Evolutionary conservation across 768 basidiomycete genomes (phyloP), one percentile per base, ranked within the genome.

Genomic region (Phaffia tasmanica): DNA sequence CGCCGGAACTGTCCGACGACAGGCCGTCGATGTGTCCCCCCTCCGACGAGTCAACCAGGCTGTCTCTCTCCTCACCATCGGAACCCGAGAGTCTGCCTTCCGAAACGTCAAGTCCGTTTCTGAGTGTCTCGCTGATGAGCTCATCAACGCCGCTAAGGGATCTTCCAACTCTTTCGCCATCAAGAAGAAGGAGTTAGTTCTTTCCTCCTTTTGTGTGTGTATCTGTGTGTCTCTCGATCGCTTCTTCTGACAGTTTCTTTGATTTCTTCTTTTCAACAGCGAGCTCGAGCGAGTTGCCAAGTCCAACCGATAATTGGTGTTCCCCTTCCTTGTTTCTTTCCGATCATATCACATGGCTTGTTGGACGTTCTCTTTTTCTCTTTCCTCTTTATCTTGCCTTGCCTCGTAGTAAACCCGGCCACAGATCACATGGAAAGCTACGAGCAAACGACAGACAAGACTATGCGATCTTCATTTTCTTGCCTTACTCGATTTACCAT

Each of bases 121-220:
- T 69, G 94, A 98, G 81, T 97, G 94, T 80, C 84, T 98, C 62
- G 94, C 95, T 69, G 95, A 98, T 77, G 95, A 99, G 79, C 87
- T 98, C 75, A 97, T 98, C 84, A 99, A 99, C 79, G 95, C 95
- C 63, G 95, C 94, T 71, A 98, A 99, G 82, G 95, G 95, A 71
- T 98, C 95, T 59, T 97, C 93, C 75, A 99, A 99, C 87, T 98
- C 94, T 64, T 99, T 98, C 78, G 94, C 94, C 70, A 99, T 99
- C 84, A 98, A 97, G 90, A 93, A 93, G 89, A 95, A 93, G 82
- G 93, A 97, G 35, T 42, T 11, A 42, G 35, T 42, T 11, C 35
- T 42, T 42, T 42, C 35, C 35, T 42, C 35, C 11, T 42, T 42
- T 42, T 11, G 4, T 42, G 35, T 42, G 35, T 4, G 53, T 4